phyloP scores from a whole-genome alignment of 345 rosid genomes.

The Eutrema japonicum region DNA sequence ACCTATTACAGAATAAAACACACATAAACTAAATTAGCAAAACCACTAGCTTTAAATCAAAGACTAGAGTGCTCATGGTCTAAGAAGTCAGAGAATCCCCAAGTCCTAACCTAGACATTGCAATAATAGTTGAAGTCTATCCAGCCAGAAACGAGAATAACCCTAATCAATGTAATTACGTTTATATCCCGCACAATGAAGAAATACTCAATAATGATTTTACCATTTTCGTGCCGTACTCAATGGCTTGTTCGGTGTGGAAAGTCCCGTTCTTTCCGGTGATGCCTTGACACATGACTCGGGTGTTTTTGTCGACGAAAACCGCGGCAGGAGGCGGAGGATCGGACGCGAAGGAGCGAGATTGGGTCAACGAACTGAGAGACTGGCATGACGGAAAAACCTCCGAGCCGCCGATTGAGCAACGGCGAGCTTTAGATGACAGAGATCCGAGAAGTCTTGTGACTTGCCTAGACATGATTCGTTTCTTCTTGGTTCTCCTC shows the following conservation, averaged over 20 bases:
- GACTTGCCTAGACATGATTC: constrained; percentile 47
- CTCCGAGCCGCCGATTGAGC: constrained; percentile 28
- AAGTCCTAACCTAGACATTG: no score
- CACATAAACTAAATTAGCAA: constrained; percentile 12
- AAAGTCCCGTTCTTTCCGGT: constrained; percentile 94
- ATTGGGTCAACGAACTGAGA: constrained; percentile 45
- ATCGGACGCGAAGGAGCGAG: constrained; percentile 61
- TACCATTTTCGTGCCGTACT: constrained; percentile 98
- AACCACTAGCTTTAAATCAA: background rate
- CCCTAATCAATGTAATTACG: background rate
- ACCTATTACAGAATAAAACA: constrained; percentile 52
- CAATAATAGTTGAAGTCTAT: background rate
- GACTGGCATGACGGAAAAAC: constrained; percentile 35
- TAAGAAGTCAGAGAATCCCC: background rate
- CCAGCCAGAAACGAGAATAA: background rate
- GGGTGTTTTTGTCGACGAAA: constrained; percentile 87
- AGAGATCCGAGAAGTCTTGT: constrained; percentile 47
- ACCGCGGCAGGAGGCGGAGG: constrained; percentile 72
- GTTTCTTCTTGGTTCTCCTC: constrained; percentile 11
- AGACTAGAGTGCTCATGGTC: background rate
- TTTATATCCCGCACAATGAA: background rate
- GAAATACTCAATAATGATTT: constrained; percentile 1
- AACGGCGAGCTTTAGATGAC: constrained; percentile 42
- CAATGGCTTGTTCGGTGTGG: constrained; percentile 97
- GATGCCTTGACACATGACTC: constrained; percentile 95